Conservation (phyloP, 2,329 filamentous ascomycete species). For the Paecilomyces variotii region DNA sequence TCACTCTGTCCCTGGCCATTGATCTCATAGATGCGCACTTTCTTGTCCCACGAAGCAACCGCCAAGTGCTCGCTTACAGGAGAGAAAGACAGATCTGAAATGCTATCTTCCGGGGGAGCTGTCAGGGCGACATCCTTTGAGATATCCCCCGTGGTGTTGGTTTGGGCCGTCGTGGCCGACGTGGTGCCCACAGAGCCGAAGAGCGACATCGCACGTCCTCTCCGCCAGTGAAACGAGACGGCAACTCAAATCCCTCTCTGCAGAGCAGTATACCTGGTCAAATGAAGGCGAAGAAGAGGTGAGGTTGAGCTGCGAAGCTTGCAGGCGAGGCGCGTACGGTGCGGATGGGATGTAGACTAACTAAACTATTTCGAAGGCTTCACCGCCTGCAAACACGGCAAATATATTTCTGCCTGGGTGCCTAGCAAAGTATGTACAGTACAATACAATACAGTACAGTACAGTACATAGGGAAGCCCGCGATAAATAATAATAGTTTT, state of each 20-base stretch:
- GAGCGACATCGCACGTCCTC: conserved; percentile 30
- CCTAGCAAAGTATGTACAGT: too few species aligned
- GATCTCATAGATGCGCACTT: conserved; percentile 94
- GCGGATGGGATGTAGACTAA: not conserved
- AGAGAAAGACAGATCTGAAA: conserved; percentile 81
- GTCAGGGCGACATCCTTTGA: conserved; percentile 76
- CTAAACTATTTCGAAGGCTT: not conserved
- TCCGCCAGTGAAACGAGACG: conserved; percentile 4
- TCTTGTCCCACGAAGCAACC: conserved; percentile 94
- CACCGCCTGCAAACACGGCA: conserved; percentile 2
- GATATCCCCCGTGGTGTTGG: conserved; percentile 79
- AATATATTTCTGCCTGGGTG: not conserved
- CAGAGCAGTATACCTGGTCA: not conserved
- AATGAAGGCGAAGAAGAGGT: not conserved
- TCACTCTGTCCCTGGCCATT: conserved; percentile 66
- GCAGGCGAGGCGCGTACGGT: not conserved
- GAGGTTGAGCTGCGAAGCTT: not conserved
- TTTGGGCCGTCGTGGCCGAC: conserved; percentile 42
- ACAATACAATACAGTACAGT: too few species aligned
- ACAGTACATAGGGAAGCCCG: too few species aligned
- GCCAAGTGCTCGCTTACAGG: conserved; percentile 72
- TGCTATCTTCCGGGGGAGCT: conserved; percentile 76
- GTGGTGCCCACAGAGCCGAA: conserved; percentile 47
- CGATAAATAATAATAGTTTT: too few species aligned
- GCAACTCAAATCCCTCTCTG: not conserved